phyloP scores from a whole-genome alignment of 305 asterid species.

The Solanum hybrid region DNA sequence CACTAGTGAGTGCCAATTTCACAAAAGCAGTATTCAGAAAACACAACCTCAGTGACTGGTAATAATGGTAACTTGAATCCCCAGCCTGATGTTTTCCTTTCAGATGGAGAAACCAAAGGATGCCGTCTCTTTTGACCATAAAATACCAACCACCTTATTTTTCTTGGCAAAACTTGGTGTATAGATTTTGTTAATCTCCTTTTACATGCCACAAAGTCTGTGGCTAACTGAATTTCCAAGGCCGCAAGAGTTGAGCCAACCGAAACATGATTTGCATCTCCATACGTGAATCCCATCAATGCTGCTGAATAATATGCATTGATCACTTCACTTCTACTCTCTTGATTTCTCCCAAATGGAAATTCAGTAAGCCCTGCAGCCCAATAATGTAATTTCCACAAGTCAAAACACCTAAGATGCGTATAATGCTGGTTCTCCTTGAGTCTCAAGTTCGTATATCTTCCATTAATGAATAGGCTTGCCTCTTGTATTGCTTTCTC shows the following conservation, averaged over 20 bases:
- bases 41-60: conserved; percentile 1
- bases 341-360: conserved; percentile 9
- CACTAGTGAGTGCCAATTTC: not conserved
- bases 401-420: not conserved
- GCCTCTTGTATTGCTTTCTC: conserved; percentile 1
- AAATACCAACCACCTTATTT: not conserved
- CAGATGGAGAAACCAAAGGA: conserved; percentile 9
- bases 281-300: conserved; percentile 3
- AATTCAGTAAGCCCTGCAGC: conserved; percentile 4
- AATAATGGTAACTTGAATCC: conserved; percentile 6
- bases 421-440: not conserved
- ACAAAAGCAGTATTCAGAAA: conserved; percentile 5
- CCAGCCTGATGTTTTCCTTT: not conserved
- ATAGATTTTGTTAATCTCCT: not conserved
- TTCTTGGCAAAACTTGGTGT: not conserved
- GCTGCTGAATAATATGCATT: conserved; percentile 13
- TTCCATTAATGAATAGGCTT: conserved; percentile 3
- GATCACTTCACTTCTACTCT: conserved; percentile 7
- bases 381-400: conserved; percentile 10
- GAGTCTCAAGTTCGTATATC: not conserved
- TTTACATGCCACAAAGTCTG: conserved; percentile 11
- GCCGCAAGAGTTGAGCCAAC: not conserved
- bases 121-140: conserved; percentile 12
- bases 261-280: not conserved
- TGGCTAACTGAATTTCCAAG: not conserved